Evolutionary conservation across 768 basidiomycete species (phyloP).

Genomic region (Tricholoma sp.): DNA sequence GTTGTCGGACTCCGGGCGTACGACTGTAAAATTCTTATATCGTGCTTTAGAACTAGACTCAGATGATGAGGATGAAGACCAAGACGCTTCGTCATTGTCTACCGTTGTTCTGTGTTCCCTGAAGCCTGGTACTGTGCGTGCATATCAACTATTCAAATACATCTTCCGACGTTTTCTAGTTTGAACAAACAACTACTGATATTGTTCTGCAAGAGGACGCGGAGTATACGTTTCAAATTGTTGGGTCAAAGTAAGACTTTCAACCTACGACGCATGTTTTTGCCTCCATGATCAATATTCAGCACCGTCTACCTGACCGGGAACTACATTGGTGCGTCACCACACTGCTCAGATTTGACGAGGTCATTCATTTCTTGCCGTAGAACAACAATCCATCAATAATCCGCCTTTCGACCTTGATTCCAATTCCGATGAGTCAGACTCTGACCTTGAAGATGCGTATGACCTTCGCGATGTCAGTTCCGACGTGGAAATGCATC

Average conservation of each 20-base stretch:
- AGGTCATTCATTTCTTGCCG: neutral
- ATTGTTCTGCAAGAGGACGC: conserved; percentile 65
- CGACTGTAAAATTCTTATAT: conserved; percentile 66
- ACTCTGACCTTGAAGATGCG: conserved; percentile 44
- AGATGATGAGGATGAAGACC: conserved; percentile 29
- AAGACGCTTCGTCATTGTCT: conserved; percentile 9
- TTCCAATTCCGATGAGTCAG: conserved; percentile 39
- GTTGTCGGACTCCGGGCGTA: conserved; percentile 58
- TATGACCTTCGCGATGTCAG: conserved; percentile 72
- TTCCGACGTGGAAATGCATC: conserved; percentile 78
- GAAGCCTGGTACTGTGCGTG: conserved; percentile 72
- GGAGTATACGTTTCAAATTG: conserved; percentile 61
- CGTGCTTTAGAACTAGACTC: conserved; percentile 30
- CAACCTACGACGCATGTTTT: neutral
- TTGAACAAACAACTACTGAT: conserved; percentile 71
- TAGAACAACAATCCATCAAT: conserved; percentile 51
- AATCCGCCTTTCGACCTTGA: conserved; percentile 41
- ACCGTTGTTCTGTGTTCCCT: conserved; percentile 72
- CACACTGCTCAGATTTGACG: neutral
- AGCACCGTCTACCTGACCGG: conserved; percentile 78
- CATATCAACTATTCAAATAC: neutral
- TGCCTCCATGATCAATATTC: neutral
- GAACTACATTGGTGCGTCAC: conserved; percentile 70
- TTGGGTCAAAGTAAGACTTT: conserved; percentile 73
- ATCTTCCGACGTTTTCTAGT: conserved; percentile 36